These are phyloP conservation scores for Amaranthus hypochondriacus DNA, from an alignment of 148 eudicot species.

Conservation along the genomic window DNA sequence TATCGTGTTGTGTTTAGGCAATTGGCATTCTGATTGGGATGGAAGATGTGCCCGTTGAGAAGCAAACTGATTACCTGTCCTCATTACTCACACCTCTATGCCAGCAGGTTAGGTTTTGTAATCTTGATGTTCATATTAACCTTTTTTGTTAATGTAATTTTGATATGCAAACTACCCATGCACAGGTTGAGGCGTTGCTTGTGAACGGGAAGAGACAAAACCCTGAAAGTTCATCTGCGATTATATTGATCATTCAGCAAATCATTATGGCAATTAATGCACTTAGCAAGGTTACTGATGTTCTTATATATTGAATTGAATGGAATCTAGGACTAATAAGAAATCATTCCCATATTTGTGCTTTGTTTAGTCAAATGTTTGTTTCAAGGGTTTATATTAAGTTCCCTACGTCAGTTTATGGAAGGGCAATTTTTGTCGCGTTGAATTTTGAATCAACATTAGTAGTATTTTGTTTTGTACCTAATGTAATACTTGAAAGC, in stretches of 20 bases:
- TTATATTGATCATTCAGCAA: conserved; percentile 63
- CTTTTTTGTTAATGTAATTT: background rate
- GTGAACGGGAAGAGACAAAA: conserved; percentile 48
- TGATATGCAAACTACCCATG: conserved; percentile 9
- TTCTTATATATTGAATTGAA: background rate
- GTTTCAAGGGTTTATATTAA: background rate
- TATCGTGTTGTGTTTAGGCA: conserved; percentile 45
- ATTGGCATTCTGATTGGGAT: conserved; percentile 93
- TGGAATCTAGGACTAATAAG: background rate
- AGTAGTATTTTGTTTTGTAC: background rate
- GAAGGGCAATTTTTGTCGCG: background rate
- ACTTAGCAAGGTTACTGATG: conserved; percentile 74
- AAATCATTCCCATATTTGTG: background rate
- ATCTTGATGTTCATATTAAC: background rate
- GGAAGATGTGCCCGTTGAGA: conserved; percentile 83
- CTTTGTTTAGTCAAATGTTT: background rate
- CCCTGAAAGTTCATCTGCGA: conserved; percentile 49
- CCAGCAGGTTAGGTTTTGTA: conserved; percentile 59
- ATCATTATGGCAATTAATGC: conserved; percentile 91
- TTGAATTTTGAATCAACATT: background rate
- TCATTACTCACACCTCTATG: conserved; percentile 89
- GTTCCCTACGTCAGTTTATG: too few relatives aligned
- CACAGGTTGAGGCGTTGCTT: conserved; percentile 70
- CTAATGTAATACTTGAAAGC: background rate
- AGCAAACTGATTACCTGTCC: conserved; percentile 77